phyloP scores from a whole-genome alignment of 139 green algal species.

The Ettlia oleoabundans region DNA sequence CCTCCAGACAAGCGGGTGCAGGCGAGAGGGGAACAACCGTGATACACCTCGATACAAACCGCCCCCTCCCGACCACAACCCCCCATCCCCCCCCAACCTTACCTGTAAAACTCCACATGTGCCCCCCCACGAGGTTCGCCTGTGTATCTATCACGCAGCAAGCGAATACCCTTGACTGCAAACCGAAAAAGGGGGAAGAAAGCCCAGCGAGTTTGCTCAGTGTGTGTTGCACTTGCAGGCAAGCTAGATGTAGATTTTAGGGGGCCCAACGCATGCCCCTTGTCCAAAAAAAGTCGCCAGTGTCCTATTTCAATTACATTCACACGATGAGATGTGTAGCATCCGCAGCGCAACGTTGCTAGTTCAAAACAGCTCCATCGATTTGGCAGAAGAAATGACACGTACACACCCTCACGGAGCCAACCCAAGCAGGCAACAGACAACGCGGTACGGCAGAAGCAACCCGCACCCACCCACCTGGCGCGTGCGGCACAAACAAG shows the following conservation, averaged over 20 bases:
- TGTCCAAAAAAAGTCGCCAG: too few relatives aligned
- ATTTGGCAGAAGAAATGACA: neutral
- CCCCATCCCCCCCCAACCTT: too few relatives aligned
- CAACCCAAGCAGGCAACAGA: neutral
- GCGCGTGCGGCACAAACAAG: conserved; percentile 47
- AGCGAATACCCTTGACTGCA: conserved; percentile 67
- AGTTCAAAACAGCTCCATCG: too few relatives aligned
- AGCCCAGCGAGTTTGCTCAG: neutral
- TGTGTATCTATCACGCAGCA: conserved; percentile 75
- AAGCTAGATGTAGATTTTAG: neutral
- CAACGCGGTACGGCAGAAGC: too few relatives aligned
- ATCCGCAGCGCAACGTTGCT: too few relatives aligned
- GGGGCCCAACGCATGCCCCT: too few relatives aligned
- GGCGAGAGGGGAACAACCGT: too few relatives aligned
- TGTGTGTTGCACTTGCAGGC: neutral
- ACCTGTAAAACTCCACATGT: conserved; percentile 65
- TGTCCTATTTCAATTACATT: too few relatives aligned
- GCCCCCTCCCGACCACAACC: neutral
- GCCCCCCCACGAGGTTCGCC: conserved; percentile 65
- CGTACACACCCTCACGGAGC: neutral
- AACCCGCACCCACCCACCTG: conserved; percentile 21
- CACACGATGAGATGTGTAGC: too few relatives aligned
- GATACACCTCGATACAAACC: neutral
- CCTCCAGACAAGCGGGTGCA: too few relatives aligned
- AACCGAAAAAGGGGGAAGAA: neutral